These are phyloP conservation scores for Microsporum audouinii DNA, from an alignment of 2,329 filamentous ascomycete genomes.

Conservation along the genomic window DNA sequence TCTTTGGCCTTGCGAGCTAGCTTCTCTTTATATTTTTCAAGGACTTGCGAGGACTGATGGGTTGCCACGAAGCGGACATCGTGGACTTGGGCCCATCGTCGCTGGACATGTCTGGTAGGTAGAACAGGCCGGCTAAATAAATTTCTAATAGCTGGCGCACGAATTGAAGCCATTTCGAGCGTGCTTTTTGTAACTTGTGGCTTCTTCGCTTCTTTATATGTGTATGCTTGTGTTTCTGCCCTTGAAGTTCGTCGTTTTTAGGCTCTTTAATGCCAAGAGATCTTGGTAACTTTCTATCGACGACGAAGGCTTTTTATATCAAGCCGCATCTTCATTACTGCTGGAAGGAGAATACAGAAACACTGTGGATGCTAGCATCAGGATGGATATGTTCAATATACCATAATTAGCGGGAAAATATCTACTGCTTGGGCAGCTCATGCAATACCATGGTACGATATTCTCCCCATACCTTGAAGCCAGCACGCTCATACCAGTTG, in stretches of 20 bases:
- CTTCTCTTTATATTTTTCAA: constrained; percentile 81
- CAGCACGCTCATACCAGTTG: constrained; percentile 37
- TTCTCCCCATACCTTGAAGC: constrained; percentile 31
- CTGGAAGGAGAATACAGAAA: neutral
- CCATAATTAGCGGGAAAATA: neutral
- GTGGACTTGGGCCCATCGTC: constrained; percentile 82
- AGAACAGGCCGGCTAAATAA: constrained; percentile 6
- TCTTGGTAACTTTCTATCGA: neutral
- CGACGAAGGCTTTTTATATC: neutral
- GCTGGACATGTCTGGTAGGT: constrained; percentile 39
- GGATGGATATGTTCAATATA: neutral
- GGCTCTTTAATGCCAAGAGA: neutral
- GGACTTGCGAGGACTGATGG: constrained; percentile 53
- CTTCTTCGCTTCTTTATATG: neutral
- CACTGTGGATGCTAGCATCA: neutral
- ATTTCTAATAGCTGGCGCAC: constrained; percentile 8
- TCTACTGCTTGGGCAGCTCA: constrained; percentile 4
- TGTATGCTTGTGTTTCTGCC: neutral
- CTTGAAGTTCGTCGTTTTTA: neutral
- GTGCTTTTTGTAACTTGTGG: neutral
- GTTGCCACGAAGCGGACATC: constrained; percentile 84
- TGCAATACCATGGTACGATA: constrained; percentile 24
- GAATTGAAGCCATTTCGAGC: constrained; percentile 9
- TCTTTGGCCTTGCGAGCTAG: constrained; percentile 68
- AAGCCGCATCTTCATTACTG: neutral